phyloP scores from a whole-genome alignment of 2,329 filamentous ascomycete species.

The Endothia cerciana region DNA sequence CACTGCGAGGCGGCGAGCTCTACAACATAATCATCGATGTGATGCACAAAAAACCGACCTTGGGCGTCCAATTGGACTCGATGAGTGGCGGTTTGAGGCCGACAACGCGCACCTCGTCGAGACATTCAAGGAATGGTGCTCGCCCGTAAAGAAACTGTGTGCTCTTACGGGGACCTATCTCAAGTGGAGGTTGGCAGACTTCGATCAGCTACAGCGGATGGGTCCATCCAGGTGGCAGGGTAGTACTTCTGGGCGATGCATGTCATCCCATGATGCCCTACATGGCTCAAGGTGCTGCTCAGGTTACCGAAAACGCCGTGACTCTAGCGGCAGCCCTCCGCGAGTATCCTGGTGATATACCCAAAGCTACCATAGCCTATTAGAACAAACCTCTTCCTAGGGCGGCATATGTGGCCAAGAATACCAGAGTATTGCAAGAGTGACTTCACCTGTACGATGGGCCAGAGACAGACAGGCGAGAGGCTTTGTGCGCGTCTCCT shows the following conservation, averaged over 20 bases:
- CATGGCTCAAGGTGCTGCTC: conserved; percentile 51
- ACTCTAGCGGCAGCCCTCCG: conserved; percentile 32
- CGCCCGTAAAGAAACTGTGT: conserved; percentile 40
- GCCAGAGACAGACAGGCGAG: conserved; percentile 30
- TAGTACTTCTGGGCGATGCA: conserved; percentile 47
- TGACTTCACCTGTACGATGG: conserved; percentile 35
- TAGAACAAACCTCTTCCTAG: conserved; percentile 31
- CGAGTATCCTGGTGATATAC: conserved; percentile 14
- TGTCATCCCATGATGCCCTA: conserved; percentile 55
- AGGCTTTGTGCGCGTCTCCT: conserved; percentile 29
- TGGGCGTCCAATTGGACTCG: conserved; percentile 3
- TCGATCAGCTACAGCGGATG: conserved; percentile 44
- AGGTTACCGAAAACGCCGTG: conserved; percentile 50
- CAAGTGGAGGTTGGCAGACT: conserved; percentile 53
- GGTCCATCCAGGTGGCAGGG: conserved; percentile 45
- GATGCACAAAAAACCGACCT: conserved; percentile 31
- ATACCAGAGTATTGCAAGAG: conserved; percentile 33
- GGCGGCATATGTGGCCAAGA: conserved; percentile 31
- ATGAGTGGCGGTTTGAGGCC: conserved; percentile 36
- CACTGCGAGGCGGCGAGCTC: conserved; percentile 38
- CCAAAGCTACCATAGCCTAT: conserved; percentile 25
- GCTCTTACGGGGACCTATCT: conserved; percentile 43
- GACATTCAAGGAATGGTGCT: conserved; percentile 43
- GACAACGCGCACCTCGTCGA: conserved; percentile 41
- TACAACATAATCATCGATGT: conserved; percentile 42